phyloP scores from a whole-genome alignment of 208 protist genomes.

The Trypanosoma mega region DNA sequence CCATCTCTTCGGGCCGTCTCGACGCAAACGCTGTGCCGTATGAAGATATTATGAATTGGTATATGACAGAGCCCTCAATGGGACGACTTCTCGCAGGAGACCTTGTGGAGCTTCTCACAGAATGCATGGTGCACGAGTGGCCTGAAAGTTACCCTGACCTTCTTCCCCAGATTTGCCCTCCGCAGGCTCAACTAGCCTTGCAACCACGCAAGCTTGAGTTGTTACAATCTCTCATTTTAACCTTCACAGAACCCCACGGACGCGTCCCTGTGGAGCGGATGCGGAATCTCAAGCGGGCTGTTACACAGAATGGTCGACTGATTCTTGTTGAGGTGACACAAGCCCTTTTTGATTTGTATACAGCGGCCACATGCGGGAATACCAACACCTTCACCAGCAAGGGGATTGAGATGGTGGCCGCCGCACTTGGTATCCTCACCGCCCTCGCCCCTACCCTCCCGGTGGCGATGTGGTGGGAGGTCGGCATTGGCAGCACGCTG shows the following conservation, averaged over 20 bases:
- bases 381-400: conserved; percentile 24
- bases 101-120: conserved; percentile 64
- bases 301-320: conserved; percentile 21
- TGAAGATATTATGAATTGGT: conserved; percentile 69
- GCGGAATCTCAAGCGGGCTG: conserved; percentile 28
- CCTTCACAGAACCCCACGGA: conserved; percentile 49
- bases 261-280: conserved; percentile 50
- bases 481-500: conserved; percentile 52
- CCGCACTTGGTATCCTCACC: conserved; percentile 35
- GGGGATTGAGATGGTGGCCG: conserved; percentile 34
- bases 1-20: conserved; percentile 34
- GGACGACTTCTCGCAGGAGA: conserved; percentile 42
- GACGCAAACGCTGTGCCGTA: conserved; percentile 38
- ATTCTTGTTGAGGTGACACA: conserved; percentile 44
- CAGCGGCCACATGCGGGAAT: conserved; percentile 36
- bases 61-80: conserved; percentile 54
- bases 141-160: conserved; percentile 21
- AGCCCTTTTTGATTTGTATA: conserved; percentile 59
- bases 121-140: conserved; percentile 49
- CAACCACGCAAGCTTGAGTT: conserved; percentile 41
- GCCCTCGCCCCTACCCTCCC: conserved; percentile 33
- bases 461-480: conserved; percentile 44
- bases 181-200: conserved; percentile 12
- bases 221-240: conserved; percentile 37
- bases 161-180: conserved; percentile 20